Conservation (phyloP, 306 rosid species). For the Vigna mungo region DNA sequence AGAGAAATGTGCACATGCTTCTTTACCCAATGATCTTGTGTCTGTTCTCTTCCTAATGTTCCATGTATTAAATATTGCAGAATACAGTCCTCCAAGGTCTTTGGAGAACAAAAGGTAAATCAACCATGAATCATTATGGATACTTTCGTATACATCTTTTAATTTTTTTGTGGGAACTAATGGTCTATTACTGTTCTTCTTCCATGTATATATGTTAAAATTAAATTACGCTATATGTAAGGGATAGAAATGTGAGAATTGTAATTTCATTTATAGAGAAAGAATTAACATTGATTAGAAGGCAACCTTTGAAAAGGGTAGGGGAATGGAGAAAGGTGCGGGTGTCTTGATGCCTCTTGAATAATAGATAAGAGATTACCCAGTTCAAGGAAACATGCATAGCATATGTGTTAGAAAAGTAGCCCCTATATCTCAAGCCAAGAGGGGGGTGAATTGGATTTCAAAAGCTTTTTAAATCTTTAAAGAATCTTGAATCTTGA, state of each 20-base stretch:
- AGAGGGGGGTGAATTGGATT: too few species aligned
- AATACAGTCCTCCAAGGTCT: constrained; percentile 69
- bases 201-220: background rate
- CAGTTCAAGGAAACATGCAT: constrained; percentile 17
- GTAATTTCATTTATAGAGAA: constrained; percentile 24
- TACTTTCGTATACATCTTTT: background rate
- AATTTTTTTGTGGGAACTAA: constrained; percentile 23
- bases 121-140: constrained; percentile 32
- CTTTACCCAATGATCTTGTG: constrained; percentile 33
- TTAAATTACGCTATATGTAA: constrained; percentile 14
- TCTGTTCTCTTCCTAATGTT: constrained; percentile 45
- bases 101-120: constrained; percentile 67
- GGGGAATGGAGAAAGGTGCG: constrained; percentile 23
- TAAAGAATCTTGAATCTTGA: too few species aligned
- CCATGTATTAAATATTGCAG: constrained; percentile 64
- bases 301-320: constrained; percentile 22
- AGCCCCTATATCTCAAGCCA: too few species aligned
- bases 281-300: constrained; percentile 3
- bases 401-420: background rate
- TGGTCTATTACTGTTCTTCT: constrained; percentile 29
- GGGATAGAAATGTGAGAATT: constrained; percentile 15
- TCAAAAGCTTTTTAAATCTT: too few species aligned
- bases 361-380: constrained; percentile 17
- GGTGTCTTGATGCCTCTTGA: constrained; percentile 5
- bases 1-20: constrained; percentile 10